Conservation (phyloP, 768 basidiomycete genomes). For the Amanita pallidorosea region DNA sequence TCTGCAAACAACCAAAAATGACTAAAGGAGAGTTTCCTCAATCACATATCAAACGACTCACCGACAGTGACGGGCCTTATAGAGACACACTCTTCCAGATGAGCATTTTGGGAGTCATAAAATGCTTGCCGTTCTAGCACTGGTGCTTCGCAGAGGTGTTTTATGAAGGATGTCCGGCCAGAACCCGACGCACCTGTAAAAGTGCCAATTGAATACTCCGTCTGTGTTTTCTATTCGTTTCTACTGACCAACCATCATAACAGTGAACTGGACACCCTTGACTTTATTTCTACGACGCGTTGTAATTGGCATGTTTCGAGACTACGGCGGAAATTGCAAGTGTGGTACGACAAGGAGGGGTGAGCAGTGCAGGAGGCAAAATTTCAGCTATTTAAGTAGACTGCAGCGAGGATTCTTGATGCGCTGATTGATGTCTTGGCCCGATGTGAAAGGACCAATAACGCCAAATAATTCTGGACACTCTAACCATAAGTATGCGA, state of each 20-base stretch:
- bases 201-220: not conserved
- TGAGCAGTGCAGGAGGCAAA: not conserved
- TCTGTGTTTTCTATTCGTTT: not conserved
- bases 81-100: conserved; percentile 63
- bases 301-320: conserved; percentile 31
- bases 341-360: conserved; percentile 1
- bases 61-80: conserved; percentile 80
- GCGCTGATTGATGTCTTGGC: not conserved
- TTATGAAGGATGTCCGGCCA: conserved; percentile 84
- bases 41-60: conserved; percentile 21
- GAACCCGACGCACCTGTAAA: conserved; percentile 74
- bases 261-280: conserved; percentile 84
- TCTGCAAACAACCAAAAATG: conserved; percentile 30
- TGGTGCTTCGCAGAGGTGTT: conserved; percentile 79
- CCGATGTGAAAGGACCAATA: not conserved
- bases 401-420: conserved; percentile 1
- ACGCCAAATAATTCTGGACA: not conserved
- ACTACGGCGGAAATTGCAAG: not conserved
- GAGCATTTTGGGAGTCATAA: conserved; percentile 59
- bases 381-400: conserved; percentile 2
- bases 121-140: conserved; percentile 60
- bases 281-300: conserved; percentile 63
- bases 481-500: not conserved
- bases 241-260: conserved; percentile 83
- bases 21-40: not conserved